Evolutionary conservation across 2,329 filamentous ascomycete species (phyloP).

Genomic region (Madurella mycetomatis): DNA sequence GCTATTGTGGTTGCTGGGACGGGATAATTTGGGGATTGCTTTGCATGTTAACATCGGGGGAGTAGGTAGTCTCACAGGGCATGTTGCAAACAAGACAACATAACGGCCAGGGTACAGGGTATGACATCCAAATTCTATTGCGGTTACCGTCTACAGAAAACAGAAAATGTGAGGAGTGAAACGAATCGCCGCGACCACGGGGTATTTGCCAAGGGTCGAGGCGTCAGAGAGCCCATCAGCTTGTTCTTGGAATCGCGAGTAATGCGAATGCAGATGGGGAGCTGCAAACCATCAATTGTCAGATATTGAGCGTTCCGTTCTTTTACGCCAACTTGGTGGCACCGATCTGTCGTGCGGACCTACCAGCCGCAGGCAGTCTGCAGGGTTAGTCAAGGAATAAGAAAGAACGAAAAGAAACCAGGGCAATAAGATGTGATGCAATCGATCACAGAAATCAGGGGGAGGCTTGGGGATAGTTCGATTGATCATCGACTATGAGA

Average conservation of each 20-base stretch:
- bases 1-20: background rate
- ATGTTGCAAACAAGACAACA: background rate
- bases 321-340: constrained; percentile 2
- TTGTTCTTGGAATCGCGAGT: constrained; percentile 55
- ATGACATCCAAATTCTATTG: constrained; percentile 2
- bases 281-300: constrained; percentile 53
- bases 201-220: constrained; percentile 32
- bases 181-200: constrained; percentile 56
- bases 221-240: constrained; percentile 57
- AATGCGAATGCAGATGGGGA: constrained; percentile 50
- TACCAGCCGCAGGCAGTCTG: background rate
- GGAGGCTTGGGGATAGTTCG: constrained; percentile 13
- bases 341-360: background rate
- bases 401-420: background rate
- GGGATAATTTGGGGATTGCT: background rate
- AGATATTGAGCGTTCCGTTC: constrained; percentile 43
- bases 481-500: constrained; percentile 19
- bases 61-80: background rate
- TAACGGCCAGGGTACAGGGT: background rate
- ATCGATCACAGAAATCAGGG: constrained; percentile 6
- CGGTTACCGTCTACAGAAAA: background rate
- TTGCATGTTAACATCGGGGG: background rate
- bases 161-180: constrained; percentile 55
- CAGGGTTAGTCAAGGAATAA: background rate
- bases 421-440: constrained; percentile 1